Base-by-base conservation (phyloP, 1,284 basidiomycete genomes). In the Termitomyces sp. region DNA sequence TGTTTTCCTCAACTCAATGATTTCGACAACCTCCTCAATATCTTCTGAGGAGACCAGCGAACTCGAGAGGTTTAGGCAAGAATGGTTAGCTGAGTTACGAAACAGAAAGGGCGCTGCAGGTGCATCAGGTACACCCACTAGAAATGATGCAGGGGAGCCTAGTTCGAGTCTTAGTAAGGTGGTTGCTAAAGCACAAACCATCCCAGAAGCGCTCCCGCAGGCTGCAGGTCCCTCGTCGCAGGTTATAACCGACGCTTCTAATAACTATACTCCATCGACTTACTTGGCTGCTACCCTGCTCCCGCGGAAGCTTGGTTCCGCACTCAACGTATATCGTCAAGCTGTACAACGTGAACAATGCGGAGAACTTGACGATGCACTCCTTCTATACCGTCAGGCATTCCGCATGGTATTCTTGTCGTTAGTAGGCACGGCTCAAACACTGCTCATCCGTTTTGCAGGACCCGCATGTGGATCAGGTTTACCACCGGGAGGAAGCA, bases 321-420 rank as follows among this genome's bases (percentile, higher is more conserved):
- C 91, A 0, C 70, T 92, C 34, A 77, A 77, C 14, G 62, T 84
- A 7, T 95, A 94, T 65, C 70, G 78, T 18, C 74, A 70, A 33
- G 92, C 92, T 3, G 78, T 91, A 24, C 74, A 81, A 46, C 74
- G 79, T 51, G 92, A 95, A 68, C 86, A 89, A 63, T 69, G 71
- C 35, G 83, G 91, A 38, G 73, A 86, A 55, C 73, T 91, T 38
- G 86, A 91, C 59, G 81, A 86, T 31, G 92, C 92, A 7, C 68
- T 93, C 6, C 65, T 68, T 21, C 70, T 92, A 3, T 95, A 95
- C 63, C 80, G 88, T 10, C 79, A 80, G 50, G 89, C 91, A 1
- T 93, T 93, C 68, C 80, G 84, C 53, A 70, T 88, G 64, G 70
- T 72, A 63, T 54, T 62, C 59, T 21, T 19, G 54, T 53, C 35